phyloP scores from a whole-genome alignment of 176 grass and related monocot genomes.

The Oryza glaberrima region DNA sequence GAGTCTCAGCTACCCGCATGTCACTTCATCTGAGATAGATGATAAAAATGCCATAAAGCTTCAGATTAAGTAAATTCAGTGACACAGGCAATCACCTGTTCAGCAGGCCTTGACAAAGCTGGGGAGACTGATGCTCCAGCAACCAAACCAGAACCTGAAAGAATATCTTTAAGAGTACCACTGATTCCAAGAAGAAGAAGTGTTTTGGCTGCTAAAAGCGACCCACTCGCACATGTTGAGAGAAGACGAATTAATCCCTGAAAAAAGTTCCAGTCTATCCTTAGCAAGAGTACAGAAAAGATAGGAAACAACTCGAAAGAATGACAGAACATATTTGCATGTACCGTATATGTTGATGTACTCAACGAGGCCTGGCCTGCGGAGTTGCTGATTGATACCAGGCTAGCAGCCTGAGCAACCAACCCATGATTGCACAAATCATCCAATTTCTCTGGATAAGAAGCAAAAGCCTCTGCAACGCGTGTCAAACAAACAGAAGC shows the following conservation, averaged over 20 bases:
- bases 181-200: conserved; percentile 89
- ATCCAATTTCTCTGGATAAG: conserved; percentile 72
- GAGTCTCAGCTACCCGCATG: background rate
- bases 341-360: conserved; percentile 87
- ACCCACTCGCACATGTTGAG: conserved; percentile 86
- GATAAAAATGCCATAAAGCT: background rate
- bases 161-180: conserved; percentile 89
- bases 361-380: conserved; percentile 78
- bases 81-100: conserved; percentile 57
- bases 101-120: conserved; percentile 77
- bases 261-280: conserved; percentile 18
- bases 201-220: conserved; percentile 75
- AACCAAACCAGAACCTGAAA: conserved; percentile 73
- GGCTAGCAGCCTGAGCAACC: conserved; percentile 69
- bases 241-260: conserved; percentile 91
- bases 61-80: background rate
- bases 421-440: conserved; percentile 87
- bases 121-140: conserved; percentile 65
- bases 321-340: background rate
- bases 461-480: conserved; percentile 82
- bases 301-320: conserved; percentile 2
- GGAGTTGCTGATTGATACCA: conserved; percentile 76
- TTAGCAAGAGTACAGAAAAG: conserved; percentile 19
- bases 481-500: conserved; percentile 92
- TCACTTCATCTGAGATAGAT: background rate